Conservation (phyloP, 306 rosid genomes). For the Vicia faba region DNA sequence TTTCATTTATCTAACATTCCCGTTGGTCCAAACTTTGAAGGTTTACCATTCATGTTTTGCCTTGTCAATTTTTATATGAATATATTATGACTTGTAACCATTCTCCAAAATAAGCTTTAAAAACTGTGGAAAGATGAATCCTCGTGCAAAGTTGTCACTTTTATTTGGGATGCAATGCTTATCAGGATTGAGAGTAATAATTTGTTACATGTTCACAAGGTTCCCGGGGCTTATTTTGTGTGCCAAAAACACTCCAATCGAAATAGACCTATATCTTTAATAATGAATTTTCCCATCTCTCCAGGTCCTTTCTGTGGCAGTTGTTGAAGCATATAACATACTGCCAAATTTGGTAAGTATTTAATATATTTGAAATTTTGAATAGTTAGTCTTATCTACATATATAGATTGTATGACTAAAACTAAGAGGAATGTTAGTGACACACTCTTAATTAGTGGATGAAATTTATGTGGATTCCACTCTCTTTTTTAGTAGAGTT, state of each 20-base stretch:
- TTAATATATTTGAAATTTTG: slow-evolving; percentile 26
- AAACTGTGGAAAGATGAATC: neutral
- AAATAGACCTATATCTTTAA: slow-evolving; percentile 19
- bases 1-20: neutral
- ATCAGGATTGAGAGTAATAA: neutral
- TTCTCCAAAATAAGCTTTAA: slow-evolving; percentile 12
- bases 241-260: neutral
- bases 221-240: slow-evolving; percentile 13
- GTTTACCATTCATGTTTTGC: neutral
- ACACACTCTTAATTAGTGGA: slow-evolving; percentile 5
- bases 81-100: neutral
- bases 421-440: neutral
- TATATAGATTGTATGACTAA: slow-evolving; percentile 15
- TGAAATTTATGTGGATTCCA: neutral
- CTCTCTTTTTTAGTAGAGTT: neutral
- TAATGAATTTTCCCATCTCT: slow-evolving; percentile 23
- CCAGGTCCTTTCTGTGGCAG: slow-evolving; percentile 64
- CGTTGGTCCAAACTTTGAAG: slow-evolving; percentile 6
- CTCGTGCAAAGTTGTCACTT: neutral
- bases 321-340: slow-evolving; percentile 82
- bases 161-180: slow-evolving; percentile 2
- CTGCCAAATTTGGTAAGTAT: slow-evolving; percentile 74
- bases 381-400: slow-evolving; percentile 13
- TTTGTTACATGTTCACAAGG: slow-evolving; percentile 11
- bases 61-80: neutral